Conservation (phyloP, 495 filamentous ascomycete species). For the Xylaria palmicola region DNA sequence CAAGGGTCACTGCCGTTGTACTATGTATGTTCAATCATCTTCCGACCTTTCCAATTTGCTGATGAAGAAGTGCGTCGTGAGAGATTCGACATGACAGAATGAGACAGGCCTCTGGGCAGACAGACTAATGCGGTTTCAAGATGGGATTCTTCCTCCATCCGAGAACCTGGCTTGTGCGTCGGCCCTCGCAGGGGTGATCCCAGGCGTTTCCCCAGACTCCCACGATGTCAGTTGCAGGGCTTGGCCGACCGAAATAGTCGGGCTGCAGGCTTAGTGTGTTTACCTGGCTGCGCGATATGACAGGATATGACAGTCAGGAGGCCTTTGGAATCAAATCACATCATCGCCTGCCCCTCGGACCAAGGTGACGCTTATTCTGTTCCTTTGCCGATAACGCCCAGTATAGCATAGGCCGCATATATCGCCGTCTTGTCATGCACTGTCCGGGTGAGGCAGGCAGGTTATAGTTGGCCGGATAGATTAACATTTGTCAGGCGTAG, state of each 20-base stretch:
- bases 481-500: not conserved
- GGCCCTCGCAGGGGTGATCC: conserved; percentile 15
- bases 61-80: not conserved
- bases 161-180: not conserved
- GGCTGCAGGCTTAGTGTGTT: not conserved
- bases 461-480: not conserved
- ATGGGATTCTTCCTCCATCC: not conserved
- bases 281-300: not conserved
- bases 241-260: not conserved
- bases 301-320: not conserved
- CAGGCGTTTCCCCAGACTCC: conserved; percentile 11
- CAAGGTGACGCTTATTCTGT: not conserved
- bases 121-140: not conserved
- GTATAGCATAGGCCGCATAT: not conserved
- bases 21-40: too few relatives aligned
- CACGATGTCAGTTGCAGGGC: not conserved
- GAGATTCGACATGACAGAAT: not conserved
- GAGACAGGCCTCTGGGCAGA: not conserved
- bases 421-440: conserved; percentile 7
- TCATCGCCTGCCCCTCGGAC: not conserved
- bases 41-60: too few relatives aligned
- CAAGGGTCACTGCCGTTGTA: not conserved
- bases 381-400: not conserved
- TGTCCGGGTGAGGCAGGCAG: not conserved
- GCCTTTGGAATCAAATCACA: not conserved